These are phyloP conservation scores for Coniella lustricola DNA, from an alignment of 2,329 filamentous ascomycete genomes.

Conservation along the genomic window DNA sequence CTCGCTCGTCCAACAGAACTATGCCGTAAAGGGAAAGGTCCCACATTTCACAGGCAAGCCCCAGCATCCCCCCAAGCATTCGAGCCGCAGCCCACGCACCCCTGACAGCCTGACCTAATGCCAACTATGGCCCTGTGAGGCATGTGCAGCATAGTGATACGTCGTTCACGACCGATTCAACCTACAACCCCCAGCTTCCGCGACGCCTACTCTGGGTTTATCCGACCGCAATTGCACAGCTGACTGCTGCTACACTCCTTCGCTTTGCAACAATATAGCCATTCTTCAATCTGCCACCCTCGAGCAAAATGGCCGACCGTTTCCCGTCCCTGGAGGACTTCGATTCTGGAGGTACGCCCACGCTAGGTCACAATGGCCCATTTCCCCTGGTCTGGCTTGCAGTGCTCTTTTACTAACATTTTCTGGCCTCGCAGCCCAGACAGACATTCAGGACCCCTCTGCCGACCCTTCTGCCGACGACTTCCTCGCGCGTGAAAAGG, in stretches of 20 bases:
- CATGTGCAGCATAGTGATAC: neutral
- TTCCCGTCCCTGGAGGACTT: constrained; percentile 78
- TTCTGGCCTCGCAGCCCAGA: constrained; percentile 50
- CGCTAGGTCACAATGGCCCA: constrained; percentile 2
- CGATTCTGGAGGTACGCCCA: constrained; percentile 52
- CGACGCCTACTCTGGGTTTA: neutral
- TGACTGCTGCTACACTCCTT: no score
- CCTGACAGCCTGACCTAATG: constrained; percentile 1
- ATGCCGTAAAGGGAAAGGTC: neutral
- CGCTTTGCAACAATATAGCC: neutral
- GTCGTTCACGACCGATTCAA: neutral
- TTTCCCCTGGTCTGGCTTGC: constrained; percentile 5
- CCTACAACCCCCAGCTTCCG: neutral
- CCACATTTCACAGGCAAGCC: neutral
- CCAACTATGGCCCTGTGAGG: neutral
- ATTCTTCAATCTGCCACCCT: neutral
- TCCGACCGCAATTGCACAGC: no score
- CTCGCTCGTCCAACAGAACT: neutral
- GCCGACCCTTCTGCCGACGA: constrained; percentile 62
- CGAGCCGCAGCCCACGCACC: no score
- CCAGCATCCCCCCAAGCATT: neutral
- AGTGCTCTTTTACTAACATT: constrained; percentile 17
- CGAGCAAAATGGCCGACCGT: constrained; percentile 62
- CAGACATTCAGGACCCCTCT: constrained; percentile 52
- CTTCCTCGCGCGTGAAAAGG: constrained; percentile 88